A percentile compares a stretch with the other conserved stretches of the same genome.
These are phyloP conservation scores for Bipolaris zeicola DNA, from an alignment of 2,329 filamentous ascomycete species.

Conservation along the genomic window DNA sequence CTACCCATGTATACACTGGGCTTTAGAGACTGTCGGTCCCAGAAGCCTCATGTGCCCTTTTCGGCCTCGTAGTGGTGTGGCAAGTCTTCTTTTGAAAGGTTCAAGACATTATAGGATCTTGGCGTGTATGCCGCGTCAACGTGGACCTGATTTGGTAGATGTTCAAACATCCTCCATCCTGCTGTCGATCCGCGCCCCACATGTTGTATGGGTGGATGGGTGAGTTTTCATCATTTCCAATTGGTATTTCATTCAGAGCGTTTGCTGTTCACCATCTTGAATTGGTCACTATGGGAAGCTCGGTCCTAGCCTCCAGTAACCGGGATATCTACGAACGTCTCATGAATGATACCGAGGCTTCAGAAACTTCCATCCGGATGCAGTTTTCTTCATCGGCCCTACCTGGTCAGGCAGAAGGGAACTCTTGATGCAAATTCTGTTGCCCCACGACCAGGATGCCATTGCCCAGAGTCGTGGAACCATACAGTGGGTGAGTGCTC, in stretches of 20 bases:
- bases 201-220: not conserved
- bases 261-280: not conserved
- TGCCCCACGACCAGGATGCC: not conserved
- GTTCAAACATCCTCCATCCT: not conserved
- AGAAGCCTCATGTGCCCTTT: no score
- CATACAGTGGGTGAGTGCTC: constrained; percentile 8
- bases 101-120: not conserved
- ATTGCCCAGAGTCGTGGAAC: constrained; percentile 14
- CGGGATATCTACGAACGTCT: no score
- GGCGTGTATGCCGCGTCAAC: not conserved
- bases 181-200: not conserved
- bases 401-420: not conserved
- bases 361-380: no score
- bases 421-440: not conserved
- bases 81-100: not conserved
- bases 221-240: not conserved
- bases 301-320: no score
- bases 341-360: no score
- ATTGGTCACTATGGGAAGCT: no score
- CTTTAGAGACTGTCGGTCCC: not conserved
- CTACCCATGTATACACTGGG: not conserved
- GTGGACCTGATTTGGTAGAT: not conserved
- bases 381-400: no score
- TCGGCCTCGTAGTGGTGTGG: not conserved
- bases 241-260: not conserved